Evolutionary conservation across 2,329 filamentous ascomycete species (phyloP).

Genomic region (Penicillium sp.): DNA sequence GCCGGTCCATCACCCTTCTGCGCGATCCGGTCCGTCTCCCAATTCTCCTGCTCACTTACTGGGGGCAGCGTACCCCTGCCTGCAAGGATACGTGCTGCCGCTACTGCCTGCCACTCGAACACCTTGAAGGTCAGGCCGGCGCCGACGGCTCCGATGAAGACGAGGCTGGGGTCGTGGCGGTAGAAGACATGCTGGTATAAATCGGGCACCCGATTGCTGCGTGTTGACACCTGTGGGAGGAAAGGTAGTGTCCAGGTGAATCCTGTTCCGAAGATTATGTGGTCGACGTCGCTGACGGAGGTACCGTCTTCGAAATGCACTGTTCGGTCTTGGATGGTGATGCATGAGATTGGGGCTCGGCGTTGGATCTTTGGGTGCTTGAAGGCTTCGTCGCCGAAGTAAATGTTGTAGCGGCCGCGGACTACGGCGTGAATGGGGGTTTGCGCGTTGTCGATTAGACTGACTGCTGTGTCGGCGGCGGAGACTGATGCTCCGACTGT

Average conservation of each 20-base stretch:
- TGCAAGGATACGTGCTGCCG: constrained; percentile 59
- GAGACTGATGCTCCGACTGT: constrained; percentile 66
- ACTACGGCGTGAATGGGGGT: constrained; percentile 56
- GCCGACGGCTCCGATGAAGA: constrained; percentile 47
- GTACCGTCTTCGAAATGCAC: constrained; percentile 57
- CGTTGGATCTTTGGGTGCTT: constrained; percentile 52
- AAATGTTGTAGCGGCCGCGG: constrained; percentile 53
- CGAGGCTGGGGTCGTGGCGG: constrained; percentile 32
- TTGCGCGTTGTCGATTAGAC: constrained; percentile 49
- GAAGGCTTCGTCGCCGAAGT: constrained; percentile 61
- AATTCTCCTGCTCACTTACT: constrained; percentile 50
- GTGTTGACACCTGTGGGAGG: constrained; percentile 48
- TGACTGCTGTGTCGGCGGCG: constrained; percentile 61
- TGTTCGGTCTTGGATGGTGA: constrained; percentile 48
- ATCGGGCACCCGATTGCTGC: constrained; percentile 36
- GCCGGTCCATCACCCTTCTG: constrained; percentile 56
- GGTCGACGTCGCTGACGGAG: constrained; percentile 55
- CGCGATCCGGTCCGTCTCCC: constrained; percentile 59
- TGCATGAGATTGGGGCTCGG: constrained; percentile 28
- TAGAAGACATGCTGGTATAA: constrained; percentile 41
- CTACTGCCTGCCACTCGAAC: constrained; percentile 67
- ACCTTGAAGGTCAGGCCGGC: constrained; percentile 63
- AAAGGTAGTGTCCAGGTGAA: constrained; percentile 66
- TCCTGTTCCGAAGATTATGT: constrained; percentile 66
- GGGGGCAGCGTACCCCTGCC: constrained; percentile 55